A percentile compares a stretch with the other conserved stretches of the same genome.
phyloP scores from a whole-genome alignment of 2,329 filamentous ascomycete genomes.

The Sodiomyces alkalinus region DNA sequence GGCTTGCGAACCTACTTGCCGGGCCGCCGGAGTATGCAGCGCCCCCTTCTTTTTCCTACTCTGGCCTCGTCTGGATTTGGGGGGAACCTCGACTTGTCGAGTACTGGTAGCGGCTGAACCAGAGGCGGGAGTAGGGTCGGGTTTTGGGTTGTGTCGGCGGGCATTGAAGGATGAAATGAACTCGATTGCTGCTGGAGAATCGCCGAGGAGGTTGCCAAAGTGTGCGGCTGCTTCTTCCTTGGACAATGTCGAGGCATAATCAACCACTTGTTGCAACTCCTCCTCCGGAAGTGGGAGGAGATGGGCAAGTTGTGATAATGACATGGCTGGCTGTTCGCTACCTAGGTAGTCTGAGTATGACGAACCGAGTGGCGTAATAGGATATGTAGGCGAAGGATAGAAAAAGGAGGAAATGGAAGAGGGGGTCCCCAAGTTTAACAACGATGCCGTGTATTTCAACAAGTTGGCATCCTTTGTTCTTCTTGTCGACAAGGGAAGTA shows the following conservation, averaged over 20 bases:
- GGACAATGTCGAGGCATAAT: slow-evolving; percentile 64
- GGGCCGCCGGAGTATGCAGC: slow-evolving; percentile 48
- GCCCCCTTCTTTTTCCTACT: slow-evolving; percentile 45
- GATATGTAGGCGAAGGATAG: too few species aligned
- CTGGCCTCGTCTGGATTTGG: slow-evolving; percentile 29
- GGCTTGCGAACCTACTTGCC: slow-evolving; percentile 48
- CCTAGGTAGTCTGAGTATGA: too few species aligned
- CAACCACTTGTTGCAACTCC: slow-evolving; percentile 69
- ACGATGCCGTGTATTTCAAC: too few species aligned
- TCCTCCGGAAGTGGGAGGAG: slow-evolving; percentile 76
- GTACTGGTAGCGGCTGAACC: slow-evolving; percentile 1
- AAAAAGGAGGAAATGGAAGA: slow-evolving; percentile 3
- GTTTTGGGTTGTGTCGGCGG: slow-evolving; percentile 26
- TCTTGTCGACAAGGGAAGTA: too few species aligned
- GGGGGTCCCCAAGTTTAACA: too few species aligned
- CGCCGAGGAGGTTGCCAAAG: slow-evolving; percentile 76
- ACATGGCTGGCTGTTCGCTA: too few species aligned
- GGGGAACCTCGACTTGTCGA: slow-evolving; percentile 23
- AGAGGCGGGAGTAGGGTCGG: slow-evolving; percentile 5
- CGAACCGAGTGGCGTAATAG: too few species aligned
- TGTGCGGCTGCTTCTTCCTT: slow-evolving; percentile 68
- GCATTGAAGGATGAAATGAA: slow-evolving; percentile 75
- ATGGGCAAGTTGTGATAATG: slow-evolving; percentile 53
- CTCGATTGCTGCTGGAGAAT: slow-evolving; percentile 61
- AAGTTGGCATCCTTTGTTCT: too few species aligned